A percentile compares a stretch with the other conserved stretches of the same genome.
These are phyloP conservation scores for Porogramme epimiltina DNA, from an alignment of 1,284 basidiomycete species.

Conservation along the genomic window DNA sequence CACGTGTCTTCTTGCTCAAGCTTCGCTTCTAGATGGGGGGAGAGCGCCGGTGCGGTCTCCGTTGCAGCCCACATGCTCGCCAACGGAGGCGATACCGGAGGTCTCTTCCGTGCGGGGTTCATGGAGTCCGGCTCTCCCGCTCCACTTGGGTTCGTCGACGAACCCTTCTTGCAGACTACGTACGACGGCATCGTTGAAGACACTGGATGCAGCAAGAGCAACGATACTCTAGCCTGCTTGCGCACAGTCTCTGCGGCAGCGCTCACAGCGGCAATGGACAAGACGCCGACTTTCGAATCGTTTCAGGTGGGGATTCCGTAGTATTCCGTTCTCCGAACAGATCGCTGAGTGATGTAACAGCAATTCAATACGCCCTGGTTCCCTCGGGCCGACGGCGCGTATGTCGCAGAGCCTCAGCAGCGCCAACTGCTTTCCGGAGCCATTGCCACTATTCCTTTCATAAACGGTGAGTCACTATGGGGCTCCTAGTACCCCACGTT, in stretches of 20 bases:
- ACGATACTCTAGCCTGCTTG: constrained; percentile 44
- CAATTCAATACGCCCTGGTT: constrained; percentile 30
- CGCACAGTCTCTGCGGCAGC: constrained; percentile 33
- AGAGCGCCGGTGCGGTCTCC: constrained; percentile 11
- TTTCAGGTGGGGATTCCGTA: constrained; percentile 22
- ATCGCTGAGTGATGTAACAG: not conserved
- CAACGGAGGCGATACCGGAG: constrained; percentile 6
- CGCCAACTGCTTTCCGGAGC: constrained; percentile 5
- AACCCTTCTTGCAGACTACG: constrained; percentile 29
- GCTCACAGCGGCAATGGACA: constrained; percentile 34
- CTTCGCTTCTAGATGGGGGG: constrained; percentile 7
- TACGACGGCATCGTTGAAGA: constrained; percentile 36
- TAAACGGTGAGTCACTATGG: constrained; percentile 19
- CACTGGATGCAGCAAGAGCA: constrained; percentile 31
- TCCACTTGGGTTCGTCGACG: constrained; percentile 30
- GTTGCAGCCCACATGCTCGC: constrained; percentile 7
- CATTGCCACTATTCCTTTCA: constrained; percentile 29
- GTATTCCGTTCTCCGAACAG: no score
- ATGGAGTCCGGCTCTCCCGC: constrained; percentile 39
- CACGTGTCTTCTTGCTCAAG: not conserved
- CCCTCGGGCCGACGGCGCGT: constrained; percentile 40
- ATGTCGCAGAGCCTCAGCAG: constrained; percentile 30
- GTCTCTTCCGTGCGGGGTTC: constrained; percentile 36
- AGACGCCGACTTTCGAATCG: constrained; percentile 28
- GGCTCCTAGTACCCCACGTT: not conserved